These are phyloP conservation scores for Synchytrium microbalum DNA, from an alignment of 371 early-diverging fungal genomes.

Conservation along the genomic window DNA sequence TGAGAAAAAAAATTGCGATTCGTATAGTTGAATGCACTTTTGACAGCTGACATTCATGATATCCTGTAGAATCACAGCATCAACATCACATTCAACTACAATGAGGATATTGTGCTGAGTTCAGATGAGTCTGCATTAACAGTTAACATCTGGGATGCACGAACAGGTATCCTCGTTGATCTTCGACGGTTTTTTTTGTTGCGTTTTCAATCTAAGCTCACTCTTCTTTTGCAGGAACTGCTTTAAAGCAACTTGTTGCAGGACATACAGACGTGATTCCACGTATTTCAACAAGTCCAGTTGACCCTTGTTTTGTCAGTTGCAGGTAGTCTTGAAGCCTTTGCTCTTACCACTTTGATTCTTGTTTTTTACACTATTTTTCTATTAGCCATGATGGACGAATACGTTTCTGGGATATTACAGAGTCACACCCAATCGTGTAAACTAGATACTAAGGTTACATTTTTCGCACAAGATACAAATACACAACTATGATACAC, in stretches of 20 bases:
- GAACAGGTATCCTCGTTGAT: slow-evolving; percentile 18
- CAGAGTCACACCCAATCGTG: no score
- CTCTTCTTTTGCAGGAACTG: not conserved
- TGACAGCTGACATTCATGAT: no score
- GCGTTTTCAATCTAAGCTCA: not conserved
- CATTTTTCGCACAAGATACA: no score
- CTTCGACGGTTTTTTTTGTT: not conserved
- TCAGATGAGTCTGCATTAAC: slow-evolving; percentile 50
- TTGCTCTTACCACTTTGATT: not conserved
- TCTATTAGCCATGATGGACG: not conserved
- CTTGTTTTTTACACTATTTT: not conserved
- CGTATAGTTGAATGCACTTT: no score
- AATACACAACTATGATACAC: no score
- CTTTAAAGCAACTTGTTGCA: not conserved
- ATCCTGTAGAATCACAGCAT: slow-evolving; percentile 20
- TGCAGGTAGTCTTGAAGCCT: not conserved
- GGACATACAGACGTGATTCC: slow-evolving; percentile 4
- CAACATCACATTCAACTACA: slow-evolving; percentile 51
- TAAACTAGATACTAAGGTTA: no score
- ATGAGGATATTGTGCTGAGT: slow-evolving; percentile 70
- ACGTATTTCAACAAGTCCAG: not conserved
- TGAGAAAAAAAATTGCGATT: slow-evolving; percentile 31
- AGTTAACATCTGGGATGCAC: slow-evolving; percentile 30
- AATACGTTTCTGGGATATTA: not conserved
- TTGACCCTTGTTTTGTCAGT: not conserved